phyloP scores from a whole-genome alignment of 192 early-diverging fungal species.

The Coemansia erecta region DNA sequence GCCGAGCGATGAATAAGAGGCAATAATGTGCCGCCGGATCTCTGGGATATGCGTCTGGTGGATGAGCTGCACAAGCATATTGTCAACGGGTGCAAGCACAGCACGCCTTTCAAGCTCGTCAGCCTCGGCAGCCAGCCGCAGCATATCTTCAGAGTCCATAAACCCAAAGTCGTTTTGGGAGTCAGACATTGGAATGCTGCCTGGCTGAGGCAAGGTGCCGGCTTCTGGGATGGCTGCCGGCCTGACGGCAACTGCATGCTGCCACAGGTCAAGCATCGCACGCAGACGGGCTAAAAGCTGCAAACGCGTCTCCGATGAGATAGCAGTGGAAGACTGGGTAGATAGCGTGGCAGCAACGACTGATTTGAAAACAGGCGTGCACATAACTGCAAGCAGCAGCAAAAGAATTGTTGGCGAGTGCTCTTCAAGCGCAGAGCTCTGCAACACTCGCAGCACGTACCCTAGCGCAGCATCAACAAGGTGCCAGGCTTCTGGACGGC shows the following conservation, averaged over 20 bases:
- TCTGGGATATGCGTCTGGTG: conserved; percentile 34
- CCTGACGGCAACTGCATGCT: not conserved
- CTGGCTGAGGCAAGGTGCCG: no score
- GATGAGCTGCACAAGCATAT: conserved; percentile 12
- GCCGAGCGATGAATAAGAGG: conserved; percentile 15
- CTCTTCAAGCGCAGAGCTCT: conserved; percentile 13
- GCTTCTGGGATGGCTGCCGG: not conserved
- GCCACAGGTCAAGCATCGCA: not conserved
- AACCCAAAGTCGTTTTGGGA: conserved; percentile 28
- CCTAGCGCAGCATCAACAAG: conserved; percentile 38
- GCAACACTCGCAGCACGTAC: conserved; percentile 38
- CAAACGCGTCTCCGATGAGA: not conserved
- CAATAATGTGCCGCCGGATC: conserved; percentile 31
- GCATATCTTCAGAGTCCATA: conserved; percentile 33
- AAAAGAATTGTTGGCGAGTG: conserved; percentile 29
- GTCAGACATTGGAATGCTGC: conserved; percentile 5
- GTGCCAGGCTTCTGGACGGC: conserved; percentile 15
- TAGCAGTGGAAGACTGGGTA: not conserved
- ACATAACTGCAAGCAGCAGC: conserved; percentile 23
- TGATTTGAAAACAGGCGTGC: not conserved
- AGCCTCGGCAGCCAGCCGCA: conserved; percentile 30
- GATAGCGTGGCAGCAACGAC: not conserved
- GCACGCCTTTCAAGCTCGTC: conserved; percentile 33
- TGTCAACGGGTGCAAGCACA: conserved; percentile 14
- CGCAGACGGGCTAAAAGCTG: not conserved